These are phyloP conservation scores for Parathielavia hyrcaniae DNA, from an alignment of 495 filamentous ascomycete species.

Conservation along the genomic window DNA sequence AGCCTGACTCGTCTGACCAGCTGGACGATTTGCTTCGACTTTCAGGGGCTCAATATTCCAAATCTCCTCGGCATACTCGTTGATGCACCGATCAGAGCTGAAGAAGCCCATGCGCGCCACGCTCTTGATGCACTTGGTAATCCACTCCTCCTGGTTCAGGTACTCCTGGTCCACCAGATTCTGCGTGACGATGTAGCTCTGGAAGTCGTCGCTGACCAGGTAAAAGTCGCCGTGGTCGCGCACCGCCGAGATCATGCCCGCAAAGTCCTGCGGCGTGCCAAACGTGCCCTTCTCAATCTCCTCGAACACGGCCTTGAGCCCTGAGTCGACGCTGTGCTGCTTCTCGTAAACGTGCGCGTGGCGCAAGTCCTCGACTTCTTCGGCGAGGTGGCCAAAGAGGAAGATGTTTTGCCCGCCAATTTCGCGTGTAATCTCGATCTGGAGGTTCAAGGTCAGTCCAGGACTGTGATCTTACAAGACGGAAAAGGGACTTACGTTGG, in stretches of 20 bases:
- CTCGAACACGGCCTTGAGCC: slow-evolving; percentile 74
- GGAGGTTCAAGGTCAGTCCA: slow-evolving; percentile 10
- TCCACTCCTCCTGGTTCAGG: slow-evolving; percentile 84
- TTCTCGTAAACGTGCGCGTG: slow-evolving; percentile 79
- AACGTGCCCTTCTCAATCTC: slow-evolving; percentile 71
- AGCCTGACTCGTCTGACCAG: too few relatives aligned
- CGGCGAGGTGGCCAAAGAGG: slow-evolving; percentile 92
- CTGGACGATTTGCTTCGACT: slow-evolving; percentile 2
- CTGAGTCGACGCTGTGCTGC: slow-evolving; percentile 70
- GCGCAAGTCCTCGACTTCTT: slow-evolving; percentile 94
- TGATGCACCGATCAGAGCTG: slow-evolving; percentile 89
- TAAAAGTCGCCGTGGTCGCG: slow-evolving; percentile 95
- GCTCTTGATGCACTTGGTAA: slow-evolving; percentile 77
- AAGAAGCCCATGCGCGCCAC: slow-evolving; percentile 96
- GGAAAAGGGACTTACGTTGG: slow-evolving; percentile 62
- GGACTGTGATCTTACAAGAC: neutral
- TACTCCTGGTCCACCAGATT: slow-evolving; percentile 84
- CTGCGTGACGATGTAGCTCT: slow-evolving; percentile 85
- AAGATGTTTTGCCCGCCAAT: slow-evolving; percentile 96
- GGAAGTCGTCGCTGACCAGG: slow-evolving; percentile 94
- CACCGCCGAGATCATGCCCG: slow-evolving; percentile 74
- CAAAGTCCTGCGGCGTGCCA: slow-evolving; percentile 67
- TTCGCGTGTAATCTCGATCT: slow-evolving; percentile 98
- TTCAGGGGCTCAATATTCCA: slow-evolving; percentile 87
- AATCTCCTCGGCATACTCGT: slow-evolving; percentile 94